A percentile compares a stretch with the other conserved stretches of the same genome.
phyloP scores from a whole-genome alignment of 352 stramenopile species.

The Pythium dissimile region DNA sequence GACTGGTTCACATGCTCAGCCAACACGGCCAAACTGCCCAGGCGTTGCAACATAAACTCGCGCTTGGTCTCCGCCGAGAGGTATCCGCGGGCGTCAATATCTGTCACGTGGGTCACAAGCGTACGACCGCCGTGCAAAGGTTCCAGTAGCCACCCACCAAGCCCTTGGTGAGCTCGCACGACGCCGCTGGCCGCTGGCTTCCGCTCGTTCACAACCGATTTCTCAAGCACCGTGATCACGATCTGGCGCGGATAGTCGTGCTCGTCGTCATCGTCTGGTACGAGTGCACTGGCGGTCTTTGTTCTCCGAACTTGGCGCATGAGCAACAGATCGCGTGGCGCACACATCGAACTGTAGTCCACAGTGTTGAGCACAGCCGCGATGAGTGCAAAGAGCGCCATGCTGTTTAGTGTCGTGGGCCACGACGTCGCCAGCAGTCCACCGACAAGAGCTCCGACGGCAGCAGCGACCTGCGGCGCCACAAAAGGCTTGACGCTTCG shows the following conservation, averaged over 20 bases:
- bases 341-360: slow-evolving; percentile 48
- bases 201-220: slow-evolving; percentile 74
- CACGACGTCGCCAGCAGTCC: slow-evolving; percentile 41
- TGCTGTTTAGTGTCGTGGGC: slow-evolving; percentile 38
- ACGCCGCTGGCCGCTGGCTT: slow-evolving; percentile 34
- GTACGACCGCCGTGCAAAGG: slow-evolving; percentile 58
- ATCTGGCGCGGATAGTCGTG: slow-evolving; percentile 50
- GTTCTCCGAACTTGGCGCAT: slow-evolving; percentile 68
- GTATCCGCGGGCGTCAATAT: slow-evolving; percentile 59
- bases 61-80: slow-evolving; percentile 40
- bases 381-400: slow-evolving; percentile 28
- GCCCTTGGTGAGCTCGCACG: slow-evolving; percentile 54
- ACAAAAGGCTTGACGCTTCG: slow-evolving; percentile 44
- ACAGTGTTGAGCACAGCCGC: slow-evolving; percentile 52
- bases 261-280: slow-evolving; percentile 16
- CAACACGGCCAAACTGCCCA: slow-evolving; percentile 60
- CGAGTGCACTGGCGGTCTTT: slow-evolving; percentile 31
- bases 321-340: slow-evolving; percentile 64
- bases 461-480: slow-evolving; percentile 42
- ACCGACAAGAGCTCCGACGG: slow-evolving; percentile 39
- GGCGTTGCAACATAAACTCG: slow-evolving; percentile 50
- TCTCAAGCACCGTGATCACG: slow-evolving; percentile 65
- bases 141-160: slow-evolving; percentile 82
- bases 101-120: slow-evolving; percentile 69
- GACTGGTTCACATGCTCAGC: slow-evolving; percentile 59